Evolutionary conservation across 768 basidiomycete genomes (phyloP).

Genomic region (Rhodotorula graminis): DNA sequence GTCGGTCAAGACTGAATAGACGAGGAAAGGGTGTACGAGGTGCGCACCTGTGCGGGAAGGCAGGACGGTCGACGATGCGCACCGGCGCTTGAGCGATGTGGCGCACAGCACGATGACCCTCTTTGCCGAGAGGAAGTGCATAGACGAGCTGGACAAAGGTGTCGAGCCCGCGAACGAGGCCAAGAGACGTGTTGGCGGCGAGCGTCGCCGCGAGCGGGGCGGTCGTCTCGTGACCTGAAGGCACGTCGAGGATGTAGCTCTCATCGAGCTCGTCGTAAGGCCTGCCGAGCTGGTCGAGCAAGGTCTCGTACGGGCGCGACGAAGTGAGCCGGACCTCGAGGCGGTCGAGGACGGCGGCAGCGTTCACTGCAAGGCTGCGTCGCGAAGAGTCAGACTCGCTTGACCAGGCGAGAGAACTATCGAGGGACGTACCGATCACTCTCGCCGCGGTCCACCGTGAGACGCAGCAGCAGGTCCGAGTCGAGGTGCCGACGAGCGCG

Average conservation of each 20-base stretch:
- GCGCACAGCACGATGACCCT: background rate
- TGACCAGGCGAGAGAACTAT: accelerated
- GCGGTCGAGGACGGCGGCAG: background rate
- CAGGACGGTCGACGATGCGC: conserved; percentile 10
- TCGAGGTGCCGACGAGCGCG: background rate
- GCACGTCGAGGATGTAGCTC: conserved; percentile 59
- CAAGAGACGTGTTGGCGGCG: conserved; percentile 59
- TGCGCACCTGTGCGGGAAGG: conserved; percentile 19
- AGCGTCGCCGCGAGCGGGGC: conserved; percentile 51
- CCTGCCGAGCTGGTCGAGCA: conserved; percentile 49
- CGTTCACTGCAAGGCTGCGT: background rate
- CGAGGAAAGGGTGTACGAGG: background rate
- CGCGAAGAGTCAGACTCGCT: no score
- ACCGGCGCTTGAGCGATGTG: conserved; percentile 22
- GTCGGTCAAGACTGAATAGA: background rate
- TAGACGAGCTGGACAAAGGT: conserved; percentile 72
- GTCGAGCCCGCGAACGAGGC: conserved; percentile 66
- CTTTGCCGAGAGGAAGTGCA: background rate
- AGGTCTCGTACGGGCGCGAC: background rate
- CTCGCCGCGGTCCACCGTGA: conserved; percentile 2
- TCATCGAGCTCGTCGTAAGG: conserved; percentile 49
- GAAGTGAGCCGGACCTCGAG: background rate
- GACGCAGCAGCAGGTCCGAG: background rate
- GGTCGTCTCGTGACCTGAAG: conserved; percentile 35
- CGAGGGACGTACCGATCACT: background rate